Conservation (phyloP, 78 protist species). For the Andalucia godoyi region DNA sequence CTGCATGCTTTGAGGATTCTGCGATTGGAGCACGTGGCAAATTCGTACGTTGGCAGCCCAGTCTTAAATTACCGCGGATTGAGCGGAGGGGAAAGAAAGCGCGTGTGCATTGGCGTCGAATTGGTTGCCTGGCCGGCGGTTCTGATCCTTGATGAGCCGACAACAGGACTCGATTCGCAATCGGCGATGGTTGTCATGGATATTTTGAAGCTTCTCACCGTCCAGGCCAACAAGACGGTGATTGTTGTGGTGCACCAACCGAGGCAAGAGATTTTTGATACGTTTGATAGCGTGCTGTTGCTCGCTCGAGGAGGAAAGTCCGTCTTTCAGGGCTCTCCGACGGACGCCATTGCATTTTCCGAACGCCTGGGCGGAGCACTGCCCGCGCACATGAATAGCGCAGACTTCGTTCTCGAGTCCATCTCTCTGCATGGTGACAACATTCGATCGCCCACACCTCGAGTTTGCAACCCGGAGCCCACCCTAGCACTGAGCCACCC, state of each 20-base stretch:
- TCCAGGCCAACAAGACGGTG: conserved; percentile 1
- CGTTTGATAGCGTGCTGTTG: neutral
- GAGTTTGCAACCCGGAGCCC: no score
- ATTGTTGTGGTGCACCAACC: conserved; percentile 8
- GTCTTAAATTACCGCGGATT: no score
- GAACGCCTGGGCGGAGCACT: neutral
- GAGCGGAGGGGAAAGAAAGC: conserved; percentile 64
- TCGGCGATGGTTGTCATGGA: no score
- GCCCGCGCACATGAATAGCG: no score
- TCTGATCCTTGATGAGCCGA: neutral
- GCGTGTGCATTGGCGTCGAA: conserved; percentile 43
- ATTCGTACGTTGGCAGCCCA: no score
- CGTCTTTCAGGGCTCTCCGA: neutral
- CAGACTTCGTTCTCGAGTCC: no score
- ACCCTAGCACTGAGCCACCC: no score
- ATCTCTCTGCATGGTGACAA: no score
- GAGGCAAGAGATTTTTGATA: conserved; percentile 6
- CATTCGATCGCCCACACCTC: no score
- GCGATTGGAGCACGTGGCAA: no score
- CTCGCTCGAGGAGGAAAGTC: conserved; percentile 1
- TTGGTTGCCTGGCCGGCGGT: neutral
- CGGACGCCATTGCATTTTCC: neutral
- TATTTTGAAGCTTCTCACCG: no score
- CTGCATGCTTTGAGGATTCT: no score
- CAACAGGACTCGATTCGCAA: neutral